Evolutionary conservation across 2,329 filamentous ascomycete species (phyloP).

Genomic region (Sclerotiophoma versabilis): DNA sequence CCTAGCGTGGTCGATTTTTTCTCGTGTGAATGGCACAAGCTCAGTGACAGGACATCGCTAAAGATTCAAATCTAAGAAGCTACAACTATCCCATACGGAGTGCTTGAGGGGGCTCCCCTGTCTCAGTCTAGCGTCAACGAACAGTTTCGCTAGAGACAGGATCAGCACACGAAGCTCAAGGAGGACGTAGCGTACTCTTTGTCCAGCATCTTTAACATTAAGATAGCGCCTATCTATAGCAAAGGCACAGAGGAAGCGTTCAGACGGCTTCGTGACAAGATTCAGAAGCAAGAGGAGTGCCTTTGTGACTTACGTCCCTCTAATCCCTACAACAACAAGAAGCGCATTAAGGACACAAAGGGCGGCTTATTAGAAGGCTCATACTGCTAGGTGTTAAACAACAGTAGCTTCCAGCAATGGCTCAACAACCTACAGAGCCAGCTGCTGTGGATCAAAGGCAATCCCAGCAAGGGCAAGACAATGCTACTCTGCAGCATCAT

Average conservation of each 20-base stretch:
- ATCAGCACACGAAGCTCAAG: slow-evolving; percentile 1
- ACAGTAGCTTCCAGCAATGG: slow-evolving; percentile 33
- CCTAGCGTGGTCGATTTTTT: background rate
- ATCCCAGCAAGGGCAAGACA: slow-evolving; percentile 44
- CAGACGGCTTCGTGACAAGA: background rate
- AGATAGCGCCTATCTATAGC: background rate
- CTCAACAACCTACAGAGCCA: slow-evolving; percentile 26
- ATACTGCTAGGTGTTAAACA: slow-evolving; percentile 32
- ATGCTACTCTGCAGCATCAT: slow-evolving; percentile 46
- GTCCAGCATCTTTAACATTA: background rate
- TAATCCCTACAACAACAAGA: slow-evolving; percentile 17
- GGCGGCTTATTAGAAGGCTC: slow-evolving; percentile 11
- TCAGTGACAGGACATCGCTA: background rate
- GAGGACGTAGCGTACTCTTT: slow-evolving; percentile 2
- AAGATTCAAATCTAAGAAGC: background rate
- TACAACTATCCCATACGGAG: background rate
- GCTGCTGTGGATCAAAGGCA: slow-evolving; percentile 48
- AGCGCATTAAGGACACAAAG: slow-evolving; percentile 11
- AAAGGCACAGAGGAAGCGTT: background rate
- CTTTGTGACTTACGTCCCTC: slow-evolving; percentile 7
- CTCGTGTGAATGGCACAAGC: background rate
- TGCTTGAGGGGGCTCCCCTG: background rate
- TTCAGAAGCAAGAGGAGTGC: background rate
- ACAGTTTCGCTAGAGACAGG: background rate
- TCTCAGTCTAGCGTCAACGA: background rate